phyloP scores from a whole-genome alignment of 176 grass and related monocot genomes.

The Avena sativa region DNA sequence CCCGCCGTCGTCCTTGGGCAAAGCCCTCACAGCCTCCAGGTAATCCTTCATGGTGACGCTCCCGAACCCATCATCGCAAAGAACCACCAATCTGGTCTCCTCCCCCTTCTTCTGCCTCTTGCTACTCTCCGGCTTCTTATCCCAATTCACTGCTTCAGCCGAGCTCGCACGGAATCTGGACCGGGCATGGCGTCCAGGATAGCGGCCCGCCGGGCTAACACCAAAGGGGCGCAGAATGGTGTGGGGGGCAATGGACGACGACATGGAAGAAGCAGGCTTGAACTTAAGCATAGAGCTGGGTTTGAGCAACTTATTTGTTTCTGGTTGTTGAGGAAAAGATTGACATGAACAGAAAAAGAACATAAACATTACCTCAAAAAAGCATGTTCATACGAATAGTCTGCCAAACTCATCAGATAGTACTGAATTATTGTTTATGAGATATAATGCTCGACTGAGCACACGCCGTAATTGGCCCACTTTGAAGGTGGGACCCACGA shows the following conservation, averaged over 20 bases:
- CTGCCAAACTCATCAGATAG: no score
- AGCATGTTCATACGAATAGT: no score
- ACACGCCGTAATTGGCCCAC: no score
- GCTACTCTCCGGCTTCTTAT: background rate
- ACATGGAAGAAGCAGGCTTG: background rate
- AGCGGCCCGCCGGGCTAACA: background rate
- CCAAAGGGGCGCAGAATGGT: background rate
- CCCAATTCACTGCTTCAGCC: background rate
- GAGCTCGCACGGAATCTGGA: background rate
- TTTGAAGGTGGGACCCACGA: no score
- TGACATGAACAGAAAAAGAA: no score
- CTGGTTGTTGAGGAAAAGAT: background rate
- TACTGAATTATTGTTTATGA: no score
- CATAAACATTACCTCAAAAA: no score
- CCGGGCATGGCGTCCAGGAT: background rate
- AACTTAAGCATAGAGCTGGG: background rate
- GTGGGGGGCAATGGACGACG: background rate
- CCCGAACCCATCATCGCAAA: slow-evolving; percentile 70
- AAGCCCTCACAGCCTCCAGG: slow-evolving; percentile 37
- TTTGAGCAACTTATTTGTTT: background rate
- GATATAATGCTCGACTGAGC: no score
- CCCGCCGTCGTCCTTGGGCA: slow-evolving; percentile 48
- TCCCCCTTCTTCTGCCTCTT: background rate
- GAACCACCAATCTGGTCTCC: slow-evolving; percentile 29
- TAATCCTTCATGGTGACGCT: slow-evolving; percentile 50